phyloP scores from a whole-genome alignment of 2,329 filamentous ascomycete genomes.

The Trichoderma sp. region DNA sequence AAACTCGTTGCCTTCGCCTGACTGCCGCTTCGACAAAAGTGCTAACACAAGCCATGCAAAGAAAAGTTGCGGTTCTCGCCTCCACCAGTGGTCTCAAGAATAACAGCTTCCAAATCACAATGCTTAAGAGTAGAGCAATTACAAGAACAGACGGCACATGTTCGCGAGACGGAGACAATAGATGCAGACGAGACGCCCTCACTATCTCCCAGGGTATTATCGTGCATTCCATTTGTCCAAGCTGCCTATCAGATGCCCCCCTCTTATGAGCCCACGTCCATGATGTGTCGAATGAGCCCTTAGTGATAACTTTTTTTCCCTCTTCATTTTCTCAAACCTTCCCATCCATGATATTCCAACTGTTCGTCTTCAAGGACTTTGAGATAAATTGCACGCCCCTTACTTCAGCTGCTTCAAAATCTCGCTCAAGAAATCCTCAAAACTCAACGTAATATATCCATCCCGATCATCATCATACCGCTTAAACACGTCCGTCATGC shows the following conservation, averaged over 20 bases:
- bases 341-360: not conserved
- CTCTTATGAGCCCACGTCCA: not conserved
- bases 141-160: not conserved
- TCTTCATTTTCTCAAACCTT: not conserved
- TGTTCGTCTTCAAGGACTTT: not conserved
- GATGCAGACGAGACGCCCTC: constrained; percentile 23
- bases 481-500: constrained; percentile 99
- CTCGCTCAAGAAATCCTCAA: constrained; percentile 77
- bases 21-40: no score
- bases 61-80: no score
- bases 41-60: no score
- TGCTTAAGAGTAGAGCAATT: not conserved
- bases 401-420: constrained; percentile 61
- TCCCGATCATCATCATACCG: constrained; percentile 97
- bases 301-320: not conserved
- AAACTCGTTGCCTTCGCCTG: no score
- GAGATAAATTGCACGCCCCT: no score
- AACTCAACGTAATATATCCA: constrained; percentile 83
- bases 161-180: not conserved
- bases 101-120: not conserved
- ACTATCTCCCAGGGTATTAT: constrained; percentile 29
- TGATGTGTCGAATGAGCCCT: not conserved
- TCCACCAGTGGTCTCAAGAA: no score
- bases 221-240: constrained; percentile 21
- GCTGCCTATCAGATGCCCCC: not conserved